Base-by-base conservation (phyloP, 2,329 filamentous ascomycete species). In the Colletotrichum orbiculare region DNA sequence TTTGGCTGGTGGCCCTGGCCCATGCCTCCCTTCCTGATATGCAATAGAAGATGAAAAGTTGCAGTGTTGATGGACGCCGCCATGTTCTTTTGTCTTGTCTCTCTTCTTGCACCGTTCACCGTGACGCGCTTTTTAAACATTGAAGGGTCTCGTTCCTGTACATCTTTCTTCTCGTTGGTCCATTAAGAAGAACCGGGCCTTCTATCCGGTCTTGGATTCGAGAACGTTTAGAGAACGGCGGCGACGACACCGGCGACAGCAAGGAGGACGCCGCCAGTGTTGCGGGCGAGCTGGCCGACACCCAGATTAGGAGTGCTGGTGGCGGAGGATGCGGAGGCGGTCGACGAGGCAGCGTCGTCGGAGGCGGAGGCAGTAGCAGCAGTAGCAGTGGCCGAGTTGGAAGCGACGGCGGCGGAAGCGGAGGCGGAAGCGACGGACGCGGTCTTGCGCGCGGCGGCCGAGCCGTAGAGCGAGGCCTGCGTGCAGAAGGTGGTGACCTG, bases 401-500 rank as follows among this genome's bases (percentile, higher is more conserved):
- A 57, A 47, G 73, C 67, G 10, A 69, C 57, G 34, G 73, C 52
- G 11, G 70, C 61, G 48, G 68, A 65, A 17, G 66, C 57, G 60
- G 70, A 56, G 38, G 60, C 47, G 47, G 75, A 72, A 56, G 72
- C 65, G 54, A 68, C 64, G 54, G 68, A 68, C 25, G 58, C 45
- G 64, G 73, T 72, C 45, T 72, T 73, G 48, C 62, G 59, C 54
- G 61, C 54, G 62, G 71, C 73, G 50, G 69, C 60, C 54, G 78
- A 77, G 55, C 78, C 75, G 74, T 77, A 81, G 71, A 80, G 76
- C 64, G 76, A 79, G 64, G 80, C 82, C 69, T 82, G 78, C 61
- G 74, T 72, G 78, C 83, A 85, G 77, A 75, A 81, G 70, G 78
- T 76, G 65, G 73, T 72, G 67, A 81, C 77, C 72, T 81, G 77